phyloP scores from a whole-genome alignment of 2,329 filamentous ascomycete genomes.

The Drechslerella stenobrocha region DNA sequence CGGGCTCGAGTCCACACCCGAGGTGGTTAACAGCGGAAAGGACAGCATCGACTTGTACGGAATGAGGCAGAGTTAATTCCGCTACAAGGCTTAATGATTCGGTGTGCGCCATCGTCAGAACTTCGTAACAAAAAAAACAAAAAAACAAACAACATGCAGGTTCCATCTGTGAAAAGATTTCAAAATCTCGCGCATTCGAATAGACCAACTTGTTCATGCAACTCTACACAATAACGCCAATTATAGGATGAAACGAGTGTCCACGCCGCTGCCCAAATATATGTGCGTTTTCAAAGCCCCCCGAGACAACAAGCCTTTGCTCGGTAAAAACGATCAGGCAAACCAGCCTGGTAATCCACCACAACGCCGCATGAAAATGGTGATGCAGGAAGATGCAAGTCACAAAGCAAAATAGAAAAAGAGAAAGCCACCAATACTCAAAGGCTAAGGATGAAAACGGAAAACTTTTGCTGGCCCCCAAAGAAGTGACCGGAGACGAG shows the following conservation, averaged over 20 bases:
- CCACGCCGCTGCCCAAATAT: slow-evolving; percentile 23
- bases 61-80: neutral
- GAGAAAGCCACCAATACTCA: neutral
- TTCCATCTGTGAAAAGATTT: neutral
- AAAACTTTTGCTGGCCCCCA: slow-evolving; percentile 24
- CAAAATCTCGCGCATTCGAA: neutral
- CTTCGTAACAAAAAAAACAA: too few species aligned
- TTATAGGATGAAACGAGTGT: slow-evolving; percentile 32
- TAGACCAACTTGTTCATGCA: neutral
- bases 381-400: neutral
- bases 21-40: neutral
- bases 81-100: neutral
- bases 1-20: neutral
- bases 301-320: slow-evolving; percentile 26
- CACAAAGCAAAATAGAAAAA: neutral
- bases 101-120: neutral
- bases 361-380: neutral
- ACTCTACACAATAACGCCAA: slow-evolving; percentile 2
- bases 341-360: neutral
- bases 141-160: too few species aligned
- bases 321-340: slow-evolving; percentile 28
- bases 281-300: slow-evolving; percentile 1
- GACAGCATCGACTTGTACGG: neutral
- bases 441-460: slow-evolving; percentile 4
- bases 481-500: neutral